Evolutionary conservation across 2,329 filamentous ascomycete genomes (phyloP), one percentile per base, ranked within the genome.

Genomic region (Pseudovirgaria hyperparasitica): DNA sequence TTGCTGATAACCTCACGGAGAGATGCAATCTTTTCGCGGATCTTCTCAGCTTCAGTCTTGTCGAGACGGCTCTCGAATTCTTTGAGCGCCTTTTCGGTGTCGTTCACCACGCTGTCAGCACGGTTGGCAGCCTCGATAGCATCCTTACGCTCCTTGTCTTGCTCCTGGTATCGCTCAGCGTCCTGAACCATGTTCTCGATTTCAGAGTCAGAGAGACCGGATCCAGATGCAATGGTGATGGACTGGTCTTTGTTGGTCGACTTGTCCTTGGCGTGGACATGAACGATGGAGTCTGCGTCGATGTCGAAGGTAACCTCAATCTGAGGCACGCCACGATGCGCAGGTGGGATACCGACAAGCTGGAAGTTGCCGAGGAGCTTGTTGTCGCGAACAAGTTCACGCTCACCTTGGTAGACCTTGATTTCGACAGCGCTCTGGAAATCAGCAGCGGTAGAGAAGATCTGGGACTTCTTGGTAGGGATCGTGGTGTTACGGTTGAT

Each of bases 401-500:
- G 87, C 74, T 96, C 87, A 70, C 87, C 87, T 76, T 96, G 86
- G 80, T 76, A 96, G 39, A 96, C 87, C 81, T 96, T 94, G 71
- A 96, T 96, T 70, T 94, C 86, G 52, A 96, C 87, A 44, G 86
- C 87, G 38, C 82, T 92, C 71, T 96, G 87, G 81, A 92, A 93
- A 59, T 96, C 87, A 43, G 87, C 86, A 29, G 86, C 86, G 27
- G 87, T 96, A 30, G 86, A 94, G 76, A 96, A 96, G 54, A 86
- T 76, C 67, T 94, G 85, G 9, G 86, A 94, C 70, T 96, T 96
- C 79, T 94, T 94, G 65, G 87, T 96, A 31, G 87, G 87, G 54
- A 96, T 96, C 41, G 87, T 94, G 52, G 87, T 96, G 74, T 96
- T 96, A 48, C 87, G 82, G 77, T 92, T 93, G 70, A 96, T 96